A percentile compares a stretch with the other conserved stretches of the same genome.
Conservation (phyloP, 768 basidiomycete species). For the Boletus coccyginus region DNA sequence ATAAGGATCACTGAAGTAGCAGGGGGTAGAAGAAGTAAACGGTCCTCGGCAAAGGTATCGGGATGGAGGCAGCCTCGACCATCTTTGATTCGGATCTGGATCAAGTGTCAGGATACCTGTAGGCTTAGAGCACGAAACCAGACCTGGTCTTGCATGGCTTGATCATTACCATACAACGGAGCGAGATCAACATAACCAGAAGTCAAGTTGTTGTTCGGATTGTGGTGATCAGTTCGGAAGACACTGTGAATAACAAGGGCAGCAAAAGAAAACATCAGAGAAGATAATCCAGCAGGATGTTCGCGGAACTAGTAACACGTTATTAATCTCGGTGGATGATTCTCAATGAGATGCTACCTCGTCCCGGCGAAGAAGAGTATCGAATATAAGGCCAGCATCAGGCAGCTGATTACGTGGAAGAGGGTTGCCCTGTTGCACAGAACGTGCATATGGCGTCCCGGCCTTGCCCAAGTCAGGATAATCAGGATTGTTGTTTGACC, state of each 20-base stretch:
- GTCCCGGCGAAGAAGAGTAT: conserved; percentile 72
- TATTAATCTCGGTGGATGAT: neutral
- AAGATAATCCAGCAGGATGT: conserved; percentile 78
- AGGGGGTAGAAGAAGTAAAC: conserved; percentile 77
- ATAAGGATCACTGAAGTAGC: conserved; percentile 71
- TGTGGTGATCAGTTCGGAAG: conserved; percentile 75
- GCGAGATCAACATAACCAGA: conserved; percentile 85
- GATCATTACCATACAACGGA: conserved; percentile 77
- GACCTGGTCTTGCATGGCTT: conserved; percentile 57
- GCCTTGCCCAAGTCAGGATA: conserved; percentile 76
- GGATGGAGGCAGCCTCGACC: conserved; percentile 67
- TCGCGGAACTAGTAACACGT: conserved; percentile 52
- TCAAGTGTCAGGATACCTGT: neutral
- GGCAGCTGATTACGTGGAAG: conserved; percentile 69
- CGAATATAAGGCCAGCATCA: conserved; percentile 78
- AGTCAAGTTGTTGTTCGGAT: conserved; percentile 75
- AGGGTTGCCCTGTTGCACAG: conserved; percentile 68
- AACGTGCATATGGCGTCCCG: conserved; percentile 76
- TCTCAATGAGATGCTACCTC: conserved; percentile 39
- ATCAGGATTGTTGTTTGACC: conserved; percentile 70
- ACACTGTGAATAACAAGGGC: conserved; percentile 84
- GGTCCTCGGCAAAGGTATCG: conserved; percentile 77
- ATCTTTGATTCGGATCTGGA: conserved; percentile 39
- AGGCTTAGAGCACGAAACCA: conserved; percentile 14
- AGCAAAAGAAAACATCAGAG: conserved; percentile 79